Evolutionary conservation across 169 alveolate genomes (phyloP).

Genomic region (Plasmodium coatneyi): DNA sequence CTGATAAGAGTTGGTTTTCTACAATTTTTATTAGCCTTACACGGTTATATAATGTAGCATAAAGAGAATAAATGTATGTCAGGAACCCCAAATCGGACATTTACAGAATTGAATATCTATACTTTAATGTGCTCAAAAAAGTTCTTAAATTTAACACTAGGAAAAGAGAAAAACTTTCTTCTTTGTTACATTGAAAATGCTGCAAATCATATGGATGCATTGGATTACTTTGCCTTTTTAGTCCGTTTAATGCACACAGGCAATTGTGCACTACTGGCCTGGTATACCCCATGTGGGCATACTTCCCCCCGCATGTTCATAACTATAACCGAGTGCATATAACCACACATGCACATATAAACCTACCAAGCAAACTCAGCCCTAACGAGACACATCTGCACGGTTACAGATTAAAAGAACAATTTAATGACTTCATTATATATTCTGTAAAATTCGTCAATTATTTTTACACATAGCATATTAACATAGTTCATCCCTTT

Average conservation of each 20-base stretch:
- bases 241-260: not conserved
- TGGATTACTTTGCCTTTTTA: not conserved
- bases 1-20: not conserved
- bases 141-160: not conserved
- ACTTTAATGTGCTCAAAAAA: not conserved
- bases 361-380: not conserved
- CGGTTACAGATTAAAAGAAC: not conserved
- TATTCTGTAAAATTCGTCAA: not conserved
- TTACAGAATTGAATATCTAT: not conserved
- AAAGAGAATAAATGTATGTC: not conserved
- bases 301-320: not conserved
- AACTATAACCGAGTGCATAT: not conserved
- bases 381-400: not conserved
- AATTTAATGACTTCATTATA: not conserved
- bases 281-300: not conserved
- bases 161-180: not conserved
- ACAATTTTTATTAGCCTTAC: not conserved
- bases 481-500: not conserved
- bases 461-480: not conserved
- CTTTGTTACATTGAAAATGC: not conserved
- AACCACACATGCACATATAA: not conserved
- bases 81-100: not conserved
- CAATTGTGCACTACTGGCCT: not conserved
- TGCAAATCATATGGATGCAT: not conserved
- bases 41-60: not conserved